Conservation (phyloP, 2,329 filamentous ascomycete species). For the Ascochyta clinopodiicola region DNA sequence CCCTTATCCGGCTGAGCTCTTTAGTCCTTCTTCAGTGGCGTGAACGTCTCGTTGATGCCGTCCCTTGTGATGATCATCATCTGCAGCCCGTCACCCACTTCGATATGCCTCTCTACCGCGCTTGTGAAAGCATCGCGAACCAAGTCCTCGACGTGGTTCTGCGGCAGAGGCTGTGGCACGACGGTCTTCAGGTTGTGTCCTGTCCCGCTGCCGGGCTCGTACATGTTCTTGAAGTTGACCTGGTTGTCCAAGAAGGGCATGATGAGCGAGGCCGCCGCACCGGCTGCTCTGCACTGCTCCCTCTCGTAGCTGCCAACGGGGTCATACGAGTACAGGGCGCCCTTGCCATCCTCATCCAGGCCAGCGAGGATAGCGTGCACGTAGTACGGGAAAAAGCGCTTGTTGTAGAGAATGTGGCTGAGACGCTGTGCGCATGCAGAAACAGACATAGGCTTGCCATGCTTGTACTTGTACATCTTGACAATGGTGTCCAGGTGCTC, state of each 20-base stretch:
- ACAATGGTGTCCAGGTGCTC: constrained; percentile 92
- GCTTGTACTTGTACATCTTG: constrained; percentile 99
- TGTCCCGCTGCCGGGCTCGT: constrained; percentile 82
- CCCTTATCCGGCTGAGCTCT: constrained; percentile 22
- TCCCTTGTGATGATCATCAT: constrained; percentile 90
- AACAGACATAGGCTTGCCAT: constrained; percentile 94
- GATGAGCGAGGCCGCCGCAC: constrained; percentile 90
- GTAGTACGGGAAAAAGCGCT: constrained; percentile 99
- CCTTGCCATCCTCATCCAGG: constrained; percentile 91
- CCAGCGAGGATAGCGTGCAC: constrained; percentile 93
- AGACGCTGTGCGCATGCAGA: constrained; percentile 93
- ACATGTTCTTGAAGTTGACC: constrained; percentile 99
- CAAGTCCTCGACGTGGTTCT: constrained; percentile 78
- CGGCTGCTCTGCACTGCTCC: constrained; percentile 92
- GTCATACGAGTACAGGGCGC: constrained; percentile 96
- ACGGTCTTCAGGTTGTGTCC: constrained; percentile 81
- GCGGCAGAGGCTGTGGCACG: constrained; percentile 71
- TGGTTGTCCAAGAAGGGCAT: constrained; percentile 99
- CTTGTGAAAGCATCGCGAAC: constrained; percentile 98
- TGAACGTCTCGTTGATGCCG: constrained; percentile 85
- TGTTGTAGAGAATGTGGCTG: constrained; percentile 93
- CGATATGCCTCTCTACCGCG: constrained; percentile 97
- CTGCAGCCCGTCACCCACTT: constrained; percentile 95
- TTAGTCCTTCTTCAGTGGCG: constrained; percentile 74
- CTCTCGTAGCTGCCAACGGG: constrained; percentile 97